Evolutionary conservation across 225 moss, liverwort and hornwort genomes (phyloP).

Genomic region (Asterella californica): DNA sequence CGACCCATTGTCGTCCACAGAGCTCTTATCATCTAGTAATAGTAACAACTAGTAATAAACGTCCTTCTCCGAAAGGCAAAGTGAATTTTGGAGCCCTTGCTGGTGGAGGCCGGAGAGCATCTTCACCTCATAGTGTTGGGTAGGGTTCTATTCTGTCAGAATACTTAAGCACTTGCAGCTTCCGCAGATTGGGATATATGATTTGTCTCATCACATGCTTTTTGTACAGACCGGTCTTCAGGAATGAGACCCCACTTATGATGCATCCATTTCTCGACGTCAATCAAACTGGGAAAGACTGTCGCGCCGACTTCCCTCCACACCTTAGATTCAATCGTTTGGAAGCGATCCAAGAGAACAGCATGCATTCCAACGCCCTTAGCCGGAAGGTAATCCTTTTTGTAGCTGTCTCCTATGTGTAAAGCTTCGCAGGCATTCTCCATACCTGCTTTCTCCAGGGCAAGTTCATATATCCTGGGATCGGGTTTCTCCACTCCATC

Average conservation of each 20-base stretch:
- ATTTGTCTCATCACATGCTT: background rate
- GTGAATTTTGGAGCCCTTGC: background rate
- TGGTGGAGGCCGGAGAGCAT: background rate
- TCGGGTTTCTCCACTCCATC: constrained; percentile 80
- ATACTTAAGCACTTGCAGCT: background rate
- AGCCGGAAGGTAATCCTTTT: constrained; percentile 70
- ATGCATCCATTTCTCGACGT: constrained; percentile 51
- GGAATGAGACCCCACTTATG: constrained; percentile 27
- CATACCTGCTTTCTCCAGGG: constrained; percentile 58
- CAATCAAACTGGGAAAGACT: constrained; percentile 56
- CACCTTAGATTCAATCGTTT: constrained; percentile 51
- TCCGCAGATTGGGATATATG: background rate
- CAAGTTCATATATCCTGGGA: constrained; percentile 62
- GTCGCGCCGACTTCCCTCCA: constrained; percentile 56
- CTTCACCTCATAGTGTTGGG: background rate
- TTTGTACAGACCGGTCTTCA: constrained; percentile 13
- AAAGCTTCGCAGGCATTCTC: constrained; percentile 53
- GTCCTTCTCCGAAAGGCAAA: background rate
- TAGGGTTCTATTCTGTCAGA: background rate
- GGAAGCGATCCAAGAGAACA: constrained; percentile 74
- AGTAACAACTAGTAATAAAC: too few species aligned
- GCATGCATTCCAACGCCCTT: constrained; percentile 76
- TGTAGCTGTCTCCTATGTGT: constrained; percentile 73
- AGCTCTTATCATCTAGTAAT: too few species aligned
- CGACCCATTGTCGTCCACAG: too few species aligned